phyloP scores from a whole-genome alignment of 2,329 filamentous ascomycete genomes.

The Colletotrichum sp. region DNA sequence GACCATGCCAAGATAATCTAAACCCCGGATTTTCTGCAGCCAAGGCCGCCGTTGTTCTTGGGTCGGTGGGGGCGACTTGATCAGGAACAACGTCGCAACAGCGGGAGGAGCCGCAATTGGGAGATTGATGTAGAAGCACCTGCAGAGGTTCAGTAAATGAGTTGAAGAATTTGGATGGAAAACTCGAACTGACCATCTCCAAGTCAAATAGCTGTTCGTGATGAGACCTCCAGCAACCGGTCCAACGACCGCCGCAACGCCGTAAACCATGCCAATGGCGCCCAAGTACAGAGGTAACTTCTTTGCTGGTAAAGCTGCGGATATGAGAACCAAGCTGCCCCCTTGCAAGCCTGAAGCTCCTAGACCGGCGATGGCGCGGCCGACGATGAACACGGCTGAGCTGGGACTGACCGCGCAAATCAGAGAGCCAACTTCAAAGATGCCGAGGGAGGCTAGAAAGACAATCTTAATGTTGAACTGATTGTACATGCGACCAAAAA shows the following conservation, averaged over 20 bases:
- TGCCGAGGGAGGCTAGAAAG: conserved; percentile 29
- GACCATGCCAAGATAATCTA: conserved; percentile 25
- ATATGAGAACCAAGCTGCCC: conserved; percentile 12
- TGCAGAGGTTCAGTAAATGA: neutral
- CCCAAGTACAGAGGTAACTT: conserved; percentile 1
- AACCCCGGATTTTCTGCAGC: conserved; percentile 17
- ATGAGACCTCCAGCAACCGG: conserved; percentile 22
- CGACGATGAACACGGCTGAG: conserved; percentile 39
- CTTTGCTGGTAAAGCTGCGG: conserved; percentile 1
- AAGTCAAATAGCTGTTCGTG: neutral
- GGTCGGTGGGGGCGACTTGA: conserved; percentile 13
- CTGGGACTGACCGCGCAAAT: conserved; percentile 38
- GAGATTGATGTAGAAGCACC: conserved; percentile 32
- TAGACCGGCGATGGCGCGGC: conserved; percentile 39
- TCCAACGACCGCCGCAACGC: conserved; percentile 1
- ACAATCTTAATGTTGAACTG: conserved; percentile 32
- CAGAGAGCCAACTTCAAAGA: conserved; percentile 37
- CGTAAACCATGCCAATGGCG: conserved; percentile 10
- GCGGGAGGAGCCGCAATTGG: conserved; percentile 28
- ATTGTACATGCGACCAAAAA: conserved; percentile 34
- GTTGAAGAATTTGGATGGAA: no score
- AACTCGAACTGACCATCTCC: neutral
- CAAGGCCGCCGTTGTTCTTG: conserved; percentile 8
- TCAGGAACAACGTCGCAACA: conserved; percentile 29
- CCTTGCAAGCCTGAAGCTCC: conserved; percentile 32